Base-by-base conservation (phyloP, 192 early-diverging fungal genomes). In the Coemansia sp. region DNA sequence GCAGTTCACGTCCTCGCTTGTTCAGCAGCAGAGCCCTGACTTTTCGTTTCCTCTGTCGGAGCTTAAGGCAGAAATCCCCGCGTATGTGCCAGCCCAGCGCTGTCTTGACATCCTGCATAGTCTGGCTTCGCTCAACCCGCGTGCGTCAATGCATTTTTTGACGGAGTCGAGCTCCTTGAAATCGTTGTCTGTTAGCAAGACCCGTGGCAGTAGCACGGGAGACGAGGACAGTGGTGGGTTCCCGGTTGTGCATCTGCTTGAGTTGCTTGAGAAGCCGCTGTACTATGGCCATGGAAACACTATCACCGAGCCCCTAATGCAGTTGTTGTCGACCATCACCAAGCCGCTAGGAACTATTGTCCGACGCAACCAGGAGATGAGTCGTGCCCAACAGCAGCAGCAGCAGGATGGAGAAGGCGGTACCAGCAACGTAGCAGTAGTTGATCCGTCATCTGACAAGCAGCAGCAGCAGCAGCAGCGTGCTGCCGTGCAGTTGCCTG, bases 301-400 rank as follows among this genome's bases (percentile, higher is more conserved):
- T 0, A 68, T 99, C 45, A 90, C 96, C 82, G 97, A 97, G 76
- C 89, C 92, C 59, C 70, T 97, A 18, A 95, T 96, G 90, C 88
- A 89, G 59, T 78, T 97, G 39, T 77, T 99, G 23, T 86, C 93
- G 0, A 87, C 88, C 8, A 88, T 97, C 59, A 87, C 92, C 41
- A 86, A 92, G 57, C 91, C 90, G 9, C 84, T 97, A 70, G 83
- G 91, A 15, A 71, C 85, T 9, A 69, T 94, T 52, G 85, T 85
- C 16, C 63, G 82, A 59, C 52, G 85, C 70, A 56, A 84, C 79
- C 66, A 78, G 67, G 65, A 78, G 68, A 53, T 72, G 68, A 62
- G 82, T 63, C 62, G 75, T 52, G 40, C 66, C 68, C 53, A 74
- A 63, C 41, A 63, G 44, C 64, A 69, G 21, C 64, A 63, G 37